Base-by-base conservation (phyloP, 306 rosid species). In the Canavalia gladiata region DNA sequence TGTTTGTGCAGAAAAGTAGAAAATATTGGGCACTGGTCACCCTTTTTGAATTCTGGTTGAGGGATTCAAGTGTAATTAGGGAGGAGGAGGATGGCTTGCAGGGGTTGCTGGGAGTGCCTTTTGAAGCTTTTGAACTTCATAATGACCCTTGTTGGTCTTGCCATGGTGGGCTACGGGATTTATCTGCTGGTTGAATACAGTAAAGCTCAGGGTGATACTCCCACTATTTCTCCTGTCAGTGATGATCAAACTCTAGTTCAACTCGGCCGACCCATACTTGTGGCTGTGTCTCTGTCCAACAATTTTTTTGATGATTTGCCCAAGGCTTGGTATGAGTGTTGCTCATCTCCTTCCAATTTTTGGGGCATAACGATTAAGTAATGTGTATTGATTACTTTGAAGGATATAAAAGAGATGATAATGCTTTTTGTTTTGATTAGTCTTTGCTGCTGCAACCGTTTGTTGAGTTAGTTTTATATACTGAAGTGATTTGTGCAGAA, bases 101-200 rank as follows among this genome's bases (percentile, higher is more conserved):
- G 87, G 87, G 97, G 99, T 67, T 96, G 80, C 88, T 93, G 91
- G 87, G 97, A 82, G 80, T 96, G 91, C 80, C 82, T 96, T 56
- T 87, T 96, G 90, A 96, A 96, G 94, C 87, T 96, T 72, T 85
- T 96, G 85, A 96, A 96, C 91, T 88, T 91, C 83, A 43, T 96
- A 34, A 8, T 96, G 89, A 92, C 94, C 76, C 83, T 96, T 77
- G 81, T 87, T 81, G 99, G 99, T 85, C 86, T 96, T 74, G 95
- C 98, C 78, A 93, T 92, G 85, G 95, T 93, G 88, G 97, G 94
- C 10, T 96, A 96, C 57, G 99, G 99, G 83, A 90, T 96, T 79
- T 96, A 96, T 89, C 84, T 96, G 82, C 86, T 96, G 75, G 94
- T 96, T 68, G 90, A 86, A 71, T 93, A 74, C 82, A 8, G 65